phyloP scores from a whole-genome alignment of 2,329 filamentous ascomycete species.

The Penicillium sp. region DNA sequence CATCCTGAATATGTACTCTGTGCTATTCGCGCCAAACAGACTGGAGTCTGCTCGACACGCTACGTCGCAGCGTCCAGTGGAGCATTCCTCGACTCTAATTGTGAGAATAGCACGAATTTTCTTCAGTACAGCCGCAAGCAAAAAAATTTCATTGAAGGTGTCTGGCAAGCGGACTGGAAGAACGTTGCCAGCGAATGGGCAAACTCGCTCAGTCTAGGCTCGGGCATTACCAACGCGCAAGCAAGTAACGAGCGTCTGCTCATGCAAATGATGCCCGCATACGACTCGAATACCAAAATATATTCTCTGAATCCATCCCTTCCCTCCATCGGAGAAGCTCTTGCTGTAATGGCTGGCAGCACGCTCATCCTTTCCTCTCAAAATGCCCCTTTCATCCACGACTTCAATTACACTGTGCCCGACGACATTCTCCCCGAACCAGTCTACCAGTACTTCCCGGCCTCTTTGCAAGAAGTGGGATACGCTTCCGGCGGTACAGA shows the following conservation, averaged over 20 bases:
- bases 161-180: slow-evolving; percentile 59
- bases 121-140: slow-evolving; percentile 62
- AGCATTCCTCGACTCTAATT: slow-evolving; percentile 65
- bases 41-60: slow-evolving; percentile 69
- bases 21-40: slow-evolving; percentile 67
- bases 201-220: slow-evolving; percentile 61
- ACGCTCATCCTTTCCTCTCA: slow-evolving; percentile 68
- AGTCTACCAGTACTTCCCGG: slow-evolving; percentile 66
- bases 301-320: slow-evolving; percentile 55
- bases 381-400: slow-evolving; percentile 66
- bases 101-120: slow-evolving; percentile 62
- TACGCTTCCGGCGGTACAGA: slow-evolving; percentile 71
- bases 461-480: slow-evolving; percentile 67
- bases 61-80: slow-evolving; percentile 62
- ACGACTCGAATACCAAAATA: slow-evolving; percentile 35
- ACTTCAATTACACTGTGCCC: slow-evolving; percentile 55
- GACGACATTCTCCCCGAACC: slow-evolving; percentile 50
- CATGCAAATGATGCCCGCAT: slow-evolving; percentile 59
- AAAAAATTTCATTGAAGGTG: slow-evolving; percentile 39
- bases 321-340: slow-evolving; percentile 74
- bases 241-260: slow-evolving; percentile 66
- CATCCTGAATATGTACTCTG: slow-evolving; percentile 69
- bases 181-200: slow-evolving; percentile 63
- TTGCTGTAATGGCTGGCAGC: slow-evolving; percentile 72
- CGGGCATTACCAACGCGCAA: slow-evolving; percentile 61